These are phyloP conservation scores for Boletus rubroflammeus DNA, from an alignment of 768 basidiomycete genomes.

Conservation along the genomic window DNA sequence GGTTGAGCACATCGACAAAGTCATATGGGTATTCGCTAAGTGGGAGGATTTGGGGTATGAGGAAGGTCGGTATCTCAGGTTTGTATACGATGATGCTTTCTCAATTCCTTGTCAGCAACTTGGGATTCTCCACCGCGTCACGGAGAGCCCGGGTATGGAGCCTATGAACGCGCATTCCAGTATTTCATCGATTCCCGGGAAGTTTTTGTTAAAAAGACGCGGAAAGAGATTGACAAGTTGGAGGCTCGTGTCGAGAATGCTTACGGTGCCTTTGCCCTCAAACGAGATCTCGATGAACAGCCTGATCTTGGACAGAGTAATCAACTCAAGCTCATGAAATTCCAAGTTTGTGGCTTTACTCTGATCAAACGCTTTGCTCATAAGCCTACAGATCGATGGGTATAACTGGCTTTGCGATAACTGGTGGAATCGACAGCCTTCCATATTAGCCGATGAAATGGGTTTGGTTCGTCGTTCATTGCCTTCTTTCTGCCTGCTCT, in stretches of 20 bases:
- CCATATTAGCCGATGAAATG: conserved; percentile 98
- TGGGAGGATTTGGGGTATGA: conserved; percentile 95
- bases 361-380: conserved; percentile 3
- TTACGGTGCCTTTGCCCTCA: conserved; percentile 47
- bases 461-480: conserved; percentile 57
- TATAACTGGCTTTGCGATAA: conserved; percentile 84
- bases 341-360: conserved; percentile 56
- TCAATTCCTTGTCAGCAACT: conserved; percentile 51
- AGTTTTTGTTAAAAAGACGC: conserved; percentile 53
- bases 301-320: conserved; percentile 65
- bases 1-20: conserved; percentile 50
- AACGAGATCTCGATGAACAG: conserved; percentile 43
- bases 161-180: conserved; percentile 65
- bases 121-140: conserved; percentile 85
- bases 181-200: conserved; percentile 59
- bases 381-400: conserved; percentile 56
- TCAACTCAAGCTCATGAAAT: conserved; percentile 74
- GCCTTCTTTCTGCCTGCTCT: neutral
- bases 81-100: neutral
- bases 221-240: conserved; percentile 40
- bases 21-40: conserved; percentile 85
- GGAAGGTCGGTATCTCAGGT: conserved; percentile 53
- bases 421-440: conserved; percentile 83
- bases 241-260: conserved; percentile 55
- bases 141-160: conserved; percentile 53